phyloP scores from a whole-genome alignment of 768 basidiomycete genomes.

The Asterophora parasitica region DNA sequence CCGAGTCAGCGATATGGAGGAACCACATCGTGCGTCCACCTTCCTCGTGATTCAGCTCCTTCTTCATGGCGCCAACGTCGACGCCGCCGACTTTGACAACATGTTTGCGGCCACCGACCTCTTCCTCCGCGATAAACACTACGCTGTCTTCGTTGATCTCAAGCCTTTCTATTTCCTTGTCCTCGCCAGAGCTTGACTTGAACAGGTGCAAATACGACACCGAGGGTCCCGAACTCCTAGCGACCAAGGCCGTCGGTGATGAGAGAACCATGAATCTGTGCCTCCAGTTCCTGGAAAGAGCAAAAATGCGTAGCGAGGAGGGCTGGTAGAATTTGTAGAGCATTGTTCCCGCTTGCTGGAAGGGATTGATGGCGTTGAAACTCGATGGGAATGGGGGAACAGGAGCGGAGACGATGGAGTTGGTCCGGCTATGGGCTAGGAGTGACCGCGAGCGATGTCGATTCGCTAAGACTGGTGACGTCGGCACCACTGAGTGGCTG shows the following conservation, averaged over 20 bases:
- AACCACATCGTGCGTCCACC: constrained; percentile 61
- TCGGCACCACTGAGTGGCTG: constrained; percentile 26
- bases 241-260: constrained; percentile 36
- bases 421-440: constrained; percentile 32
- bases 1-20: constrained; percentile 56
- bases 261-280: constrained; percentile 57
- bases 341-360: constrained; percentile 45
- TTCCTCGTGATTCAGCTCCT: constrained; percentile 42
- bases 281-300: constrained; percentile 73
- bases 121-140: constrained; percentile 66
- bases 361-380: constrained; percentile 43
- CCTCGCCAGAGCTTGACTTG: constrained; percentile 53
- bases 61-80: constrained; percentile 48
- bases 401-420: constrained; percentile 30
- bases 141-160: constrained; percentile 75
- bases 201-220: constrained; percentile 70
- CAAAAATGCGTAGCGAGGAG: constrained; percentile 65
- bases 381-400: constrained; percentile 65
- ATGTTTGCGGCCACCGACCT: constrained; percentile 39
- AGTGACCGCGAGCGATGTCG: constrained; percentile 37
- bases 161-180: constrained; percentile 68
- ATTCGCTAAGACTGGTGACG: constrained; percentile 20
- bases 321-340: constrained; percentile 69
- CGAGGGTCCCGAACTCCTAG: constrained; percentile 31
- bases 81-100: constrained; percentile 68